Conservation (phyloP, 345 rosid genomes). For the rapeseed (Brassica napus) region DNA sequence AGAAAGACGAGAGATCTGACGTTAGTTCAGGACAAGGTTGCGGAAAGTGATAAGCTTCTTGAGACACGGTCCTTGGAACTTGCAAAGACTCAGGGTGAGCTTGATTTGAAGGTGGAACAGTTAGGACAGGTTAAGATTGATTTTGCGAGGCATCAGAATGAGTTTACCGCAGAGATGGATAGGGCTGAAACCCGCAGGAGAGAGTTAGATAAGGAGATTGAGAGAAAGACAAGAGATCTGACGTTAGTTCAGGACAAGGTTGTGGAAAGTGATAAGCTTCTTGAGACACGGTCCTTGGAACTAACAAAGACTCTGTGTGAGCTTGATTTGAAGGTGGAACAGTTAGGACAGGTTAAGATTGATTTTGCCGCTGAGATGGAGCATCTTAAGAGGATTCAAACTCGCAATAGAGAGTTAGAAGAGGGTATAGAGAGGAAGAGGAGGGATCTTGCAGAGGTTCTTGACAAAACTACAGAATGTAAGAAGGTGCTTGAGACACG, state of each 20-base stretch:
- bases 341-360: conserved; percentile 2
- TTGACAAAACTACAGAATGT: not conserved
- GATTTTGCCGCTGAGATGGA: conserved; percentile 6
- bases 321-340: conserved; percentile 4
- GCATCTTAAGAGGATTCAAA: not conserved
- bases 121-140: conserved; percentile 9
- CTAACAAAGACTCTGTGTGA: conserved; percentile 13
- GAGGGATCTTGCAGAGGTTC: not conserved
- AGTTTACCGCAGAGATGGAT: conserved; percentile 5
- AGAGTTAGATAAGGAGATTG: conserved; percentile 1
- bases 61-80: conserved; percentile 12
- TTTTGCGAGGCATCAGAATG: not conserved
- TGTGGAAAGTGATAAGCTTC: conserved; percentile 2
- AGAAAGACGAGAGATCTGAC: not conserved
- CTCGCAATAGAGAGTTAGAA: not conserved
- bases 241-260: not conserved
- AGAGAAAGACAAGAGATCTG: not conserved
- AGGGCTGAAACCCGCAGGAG: not conserved
- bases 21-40: not conserved
- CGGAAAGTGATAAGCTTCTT: conserved; percentile 8
- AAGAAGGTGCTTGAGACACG: conserved; percentile 6
- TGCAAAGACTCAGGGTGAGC: conserved; percentile 8
- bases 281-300: conserved; percentile 13
- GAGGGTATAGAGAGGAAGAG: not conserved
- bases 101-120: conserved; percentile 7